phyloP scores from a whole-genome alignment of 1,139 yeast species.

The Debaryomyces nepalensis region DNA sequence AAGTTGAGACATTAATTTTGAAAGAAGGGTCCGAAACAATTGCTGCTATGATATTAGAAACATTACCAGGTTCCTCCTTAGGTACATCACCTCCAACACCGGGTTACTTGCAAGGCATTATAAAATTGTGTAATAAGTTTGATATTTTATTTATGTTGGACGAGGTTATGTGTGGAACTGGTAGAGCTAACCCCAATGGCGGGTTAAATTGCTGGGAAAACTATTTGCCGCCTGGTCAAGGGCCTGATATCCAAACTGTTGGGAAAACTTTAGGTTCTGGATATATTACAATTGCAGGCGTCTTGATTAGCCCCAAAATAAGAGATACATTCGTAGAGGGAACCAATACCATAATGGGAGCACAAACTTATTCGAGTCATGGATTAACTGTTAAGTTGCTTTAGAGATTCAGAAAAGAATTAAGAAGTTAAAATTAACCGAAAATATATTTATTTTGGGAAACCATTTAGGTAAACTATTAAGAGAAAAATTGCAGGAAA shows the following conservation, averaged over 20 bases:
- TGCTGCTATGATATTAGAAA: conserved; percentile 58
- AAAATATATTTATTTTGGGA: conserved; percentile 55
- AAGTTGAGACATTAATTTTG: conserved; percentile 53
- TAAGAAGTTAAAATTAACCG: conserved; percentile 45
- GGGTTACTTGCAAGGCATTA: conserved; percentile 59
- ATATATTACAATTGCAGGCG: conserved; percentile 63
- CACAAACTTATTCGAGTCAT: conserved; percentile 65
- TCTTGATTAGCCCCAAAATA: conserved; percentile 56
- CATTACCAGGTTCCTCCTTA: conserved; percentile 61
- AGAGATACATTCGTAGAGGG: conserved; percentile 49
- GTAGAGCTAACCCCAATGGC: conserved; percentile 44
- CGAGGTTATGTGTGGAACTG: conserved; percentile 72
- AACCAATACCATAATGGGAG: conserved; percentile 51
- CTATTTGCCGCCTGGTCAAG: conserved; percentile 45
- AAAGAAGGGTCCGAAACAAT: conserved; percentile 57
- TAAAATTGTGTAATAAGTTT: conserved; percentile 59
- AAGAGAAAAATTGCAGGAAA: conserved; percentile 31
- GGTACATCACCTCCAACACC: conserved; percentile 62
- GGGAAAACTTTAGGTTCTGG: conserved; percentile 72
- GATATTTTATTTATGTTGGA: conserved; percentile 61
- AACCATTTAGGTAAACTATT: conserved; percentile 49
- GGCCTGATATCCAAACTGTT: conserved; percentile 64
- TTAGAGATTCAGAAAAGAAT: conserved; percentile 60
- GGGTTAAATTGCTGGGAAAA: conserved; percentile 54
- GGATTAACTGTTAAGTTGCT: conserved; percentile 67